A percentile compares a stretch with the other conserved stretches of the same genome.
phyloP scores from a whole-genome alignment of 2,329 filamentous ascomycete species.

The Colletotrichum sp. region DNA sequence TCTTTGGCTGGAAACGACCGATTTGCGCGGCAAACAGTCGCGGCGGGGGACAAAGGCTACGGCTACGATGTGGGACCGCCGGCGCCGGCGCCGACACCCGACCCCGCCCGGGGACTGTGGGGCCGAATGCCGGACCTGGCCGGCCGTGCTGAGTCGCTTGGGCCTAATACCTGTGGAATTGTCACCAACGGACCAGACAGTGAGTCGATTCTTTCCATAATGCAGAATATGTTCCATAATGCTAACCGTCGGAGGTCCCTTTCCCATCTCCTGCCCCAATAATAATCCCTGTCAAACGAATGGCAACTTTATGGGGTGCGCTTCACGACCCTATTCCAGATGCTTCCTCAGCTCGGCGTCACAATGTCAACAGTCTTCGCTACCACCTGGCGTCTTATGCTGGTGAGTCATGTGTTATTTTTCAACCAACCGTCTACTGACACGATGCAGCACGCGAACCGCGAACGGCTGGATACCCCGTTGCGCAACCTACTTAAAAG shows the following conservation, averaged over 20 bases:
- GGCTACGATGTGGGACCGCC: not conserved
- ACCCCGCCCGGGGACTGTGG: not conserved
- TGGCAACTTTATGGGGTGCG: not conserved
- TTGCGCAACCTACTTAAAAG: not conserved
- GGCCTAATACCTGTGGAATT: not conserved
- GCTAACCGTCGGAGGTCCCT: not conserved
- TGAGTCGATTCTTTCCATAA: not conserved
- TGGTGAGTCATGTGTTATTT: not conserved
- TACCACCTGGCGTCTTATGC: not conserved
- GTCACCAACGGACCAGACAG: not conserved
- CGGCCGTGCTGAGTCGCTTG: not conserved
- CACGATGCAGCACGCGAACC: not conserved
- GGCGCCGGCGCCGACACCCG: not conserved
- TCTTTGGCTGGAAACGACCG: not conserved
- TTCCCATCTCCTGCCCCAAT: not conserved
- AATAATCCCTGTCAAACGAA: not conserved
- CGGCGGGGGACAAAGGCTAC: not conserved
- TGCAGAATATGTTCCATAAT: accelerated
- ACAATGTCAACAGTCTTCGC: not conserved
- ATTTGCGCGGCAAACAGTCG: not conserved
- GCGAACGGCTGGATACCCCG: not conserved
- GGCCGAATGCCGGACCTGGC: not conserved
- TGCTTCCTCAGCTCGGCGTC: not conserved
- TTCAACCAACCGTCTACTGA: not conserved
- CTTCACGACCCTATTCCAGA: not conserved